These are phyloP conservation scores for Backusella macrospora DNA, from an alignment of 192 early-diverging fungal genomes.

Conservation along the genomic window DNA sequence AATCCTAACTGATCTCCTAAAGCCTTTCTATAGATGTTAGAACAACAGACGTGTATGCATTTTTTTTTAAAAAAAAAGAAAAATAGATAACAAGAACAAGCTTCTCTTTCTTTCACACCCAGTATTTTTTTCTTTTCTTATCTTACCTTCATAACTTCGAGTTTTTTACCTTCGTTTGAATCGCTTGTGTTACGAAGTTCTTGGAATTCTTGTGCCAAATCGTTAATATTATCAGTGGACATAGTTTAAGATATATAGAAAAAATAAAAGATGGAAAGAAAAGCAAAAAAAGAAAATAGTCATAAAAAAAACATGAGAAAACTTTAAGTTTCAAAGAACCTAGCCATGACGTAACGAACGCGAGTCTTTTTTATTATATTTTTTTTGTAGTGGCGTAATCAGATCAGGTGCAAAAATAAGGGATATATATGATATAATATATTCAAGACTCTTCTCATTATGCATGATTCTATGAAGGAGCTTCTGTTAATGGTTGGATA, in stretches of 20 bases:
- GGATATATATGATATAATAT: too few relatives aligned
- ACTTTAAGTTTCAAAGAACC: background rate
- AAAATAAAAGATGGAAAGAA: background rate
- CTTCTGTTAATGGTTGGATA: too few relatives aligned
- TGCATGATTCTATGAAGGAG: too few relatives aligned
- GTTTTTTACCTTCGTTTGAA: slow-evolving; percentile 32
- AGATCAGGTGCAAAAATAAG: too few relatives aligned
- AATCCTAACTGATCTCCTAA: slow-evolving; percentile 50
- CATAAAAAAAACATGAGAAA: background rate
- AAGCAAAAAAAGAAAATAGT: background rate
- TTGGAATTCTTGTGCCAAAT: slow-evolving; percentile 37
- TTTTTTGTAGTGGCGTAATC: background rate
- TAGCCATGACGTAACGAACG: background rate
- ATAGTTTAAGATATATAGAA: background rate
- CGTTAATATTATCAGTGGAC: slow-evolving; percentile 28
- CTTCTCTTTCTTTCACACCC: background rate
- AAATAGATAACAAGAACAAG: background rate
- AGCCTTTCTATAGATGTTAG: too few relatives aligned
- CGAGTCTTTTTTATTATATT: background rate
- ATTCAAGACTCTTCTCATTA: too few relatives aligned
- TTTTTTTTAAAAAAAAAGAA: background rate
- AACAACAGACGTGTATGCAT: background rate
- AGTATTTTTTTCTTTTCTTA: slow-evolving; percentile 37
- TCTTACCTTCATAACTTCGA: slow-evolving; percentile 47
- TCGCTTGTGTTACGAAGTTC: slow-evolving; percentile 39